Conservation (phyloP, 2,329 filamentous ascomycete genomes). For the Canariomyces notabilis region DNA sequence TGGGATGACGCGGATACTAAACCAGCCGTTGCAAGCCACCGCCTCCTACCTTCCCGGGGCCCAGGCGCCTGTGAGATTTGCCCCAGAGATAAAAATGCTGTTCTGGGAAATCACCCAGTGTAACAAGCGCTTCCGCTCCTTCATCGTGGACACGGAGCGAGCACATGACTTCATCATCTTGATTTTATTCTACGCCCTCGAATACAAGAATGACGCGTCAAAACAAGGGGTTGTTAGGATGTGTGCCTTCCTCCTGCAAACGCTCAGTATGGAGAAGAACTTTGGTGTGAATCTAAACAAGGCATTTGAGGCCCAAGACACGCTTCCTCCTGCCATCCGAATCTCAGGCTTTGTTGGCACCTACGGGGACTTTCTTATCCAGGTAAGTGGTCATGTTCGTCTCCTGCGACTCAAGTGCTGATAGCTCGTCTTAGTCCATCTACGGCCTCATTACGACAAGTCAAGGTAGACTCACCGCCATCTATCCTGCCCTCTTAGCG, state of each 20-base stretch:
- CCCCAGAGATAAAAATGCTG: conserved; percentile 91
- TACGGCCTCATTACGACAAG: conserved; percentile 87
- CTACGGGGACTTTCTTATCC: conserved; percentile 91
- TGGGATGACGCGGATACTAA: conserved; percentile 86
- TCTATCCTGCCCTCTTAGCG: conserved; percentile 86
- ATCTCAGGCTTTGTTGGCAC: conserved; percentile 81
- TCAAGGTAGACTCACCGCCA: conserved; percentile 82
- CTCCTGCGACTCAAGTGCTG: conserved; percentile 8
- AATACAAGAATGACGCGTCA: conserved; percentile 77
- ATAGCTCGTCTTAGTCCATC: conserved; percentile 58
- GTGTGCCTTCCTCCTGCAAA: conserved; percentile 96
- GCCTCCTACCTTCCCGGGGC: conserved; percentile 82
- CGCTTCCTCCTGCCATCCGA: conserved; percentile 73
- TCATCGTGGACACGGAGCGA: conserved; percentile 92
- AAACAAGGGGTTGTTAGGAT: conserved; percentile 92
- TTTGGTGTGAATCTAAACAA: conserved; percentile 90
- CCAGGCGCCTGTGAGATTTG: conserved; percentile 75
- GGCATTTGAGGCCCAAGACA: conserved; percentile 81
- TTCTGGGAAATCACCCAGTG: conserved; percentile 98
- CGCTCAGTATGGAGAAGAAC: conserved; percentile 83
- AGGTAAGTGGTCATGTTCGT: conserved; percentile 47
- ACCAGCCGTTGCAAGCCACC: conserved; percentile 86
- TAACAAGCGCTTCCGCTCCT: conserved; percentile 94
- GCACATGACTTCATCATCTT: conserved; percentile 90
- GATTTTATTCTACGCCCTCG: conserved; percentile 86